phyloP scores from a whole-genome alignment of 2,329 filamentous ascomycete species.

The Sporothrix euskadiensis region DNA sequence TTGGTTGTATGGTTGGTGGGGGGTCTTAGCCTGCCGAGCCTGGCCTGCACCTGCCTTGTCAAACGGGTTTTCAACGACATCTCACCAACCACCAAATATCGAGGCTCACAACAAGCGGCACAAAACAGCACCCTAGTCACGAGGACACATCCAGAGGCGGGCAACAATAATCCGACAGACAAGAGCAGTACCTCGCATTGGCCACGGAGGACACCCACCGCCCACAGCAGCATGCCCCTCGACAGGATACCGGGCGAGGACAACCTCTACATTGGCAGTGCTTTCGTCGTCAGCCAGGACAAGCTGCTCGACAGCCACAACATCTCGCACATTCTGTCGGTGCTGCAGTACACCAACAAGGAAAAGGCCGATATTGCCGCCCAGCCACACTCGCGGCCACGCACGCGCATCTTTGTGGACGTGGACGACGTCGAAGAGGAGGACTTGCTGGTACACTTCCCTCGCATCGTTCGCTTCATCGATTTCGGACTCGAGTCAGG shows the following conservation, averaged over 20 bases:
- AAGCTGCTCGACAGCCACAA: constrained; percentile 64
- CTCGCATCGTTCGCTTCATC: constrained; percentile 79
- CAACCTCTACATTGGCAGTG: constrained; percentile 77
- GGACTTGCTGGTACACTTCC: constrained; percentile 79
- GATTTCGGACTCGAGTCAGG: constrained; percentile 27
- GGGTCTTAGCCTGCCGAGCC: neutral
- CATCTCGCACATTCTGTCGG: constrained; percentile 90
- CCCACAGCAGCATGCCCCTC: constrained; percentile 52
- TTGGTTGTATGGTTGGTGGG: neutral
- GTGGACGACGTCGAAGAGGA: constrained; percentile 90
- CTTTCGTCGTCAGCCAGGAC: constrained; percentile 75
- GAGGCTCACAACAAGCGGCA: neutral
- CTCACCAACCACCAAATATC: neutral
- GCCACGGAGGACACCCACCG: neutral
- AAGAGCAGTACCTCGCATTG: too few species aligned
- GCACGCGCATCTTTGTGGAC: constrained; percentile 55
- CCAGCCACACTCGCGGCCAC: constrained; percentile 50
- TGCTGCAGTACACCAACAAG: constrained; percentile 52
- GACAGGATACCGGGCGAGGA: constrained; percentile 68
- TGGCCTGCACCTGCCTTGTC: neutral
- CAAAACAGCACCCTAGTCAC: neutral
- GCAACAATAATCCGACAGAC: neutral
- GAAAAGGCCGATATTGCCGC: constrained; percentile 42
- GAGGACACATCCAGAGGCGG: neutral
- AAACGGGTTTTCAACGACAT: constrained; percentile 1